Base-by-base conservation (phyloP, 2,329 filamentous ascomycete genomes). In the Colletotrichum costaricense region DNA sequence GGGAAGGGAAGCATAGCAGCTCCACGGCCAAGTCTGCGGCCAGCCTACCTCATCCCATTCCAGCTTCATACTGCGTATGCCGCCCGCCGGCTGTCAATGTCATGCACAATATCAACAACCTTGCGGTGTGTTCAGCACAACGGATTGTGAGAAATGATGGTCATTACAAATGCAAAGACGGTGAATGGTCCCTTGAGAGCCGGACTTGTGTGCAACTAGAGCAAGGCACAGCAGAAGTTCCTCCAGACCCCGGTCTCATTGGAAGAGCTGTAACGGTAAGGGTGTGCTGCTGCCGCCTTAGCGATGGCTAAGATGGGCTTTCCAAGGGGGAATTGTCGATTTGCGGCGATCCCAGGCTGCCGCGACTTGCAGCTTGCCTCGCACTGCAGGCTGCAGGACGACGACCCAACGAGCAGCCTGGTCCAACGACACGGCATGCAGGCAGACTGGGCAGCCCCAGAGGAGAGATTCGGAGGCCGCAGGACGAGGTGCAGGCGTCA, bases 121-220 rank as follows among this genome's bases (percentile, higher is more conserved):
- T 22, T 38, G 46, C 19, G 42, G 42, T 11, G 19, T 38, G 57
- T 38, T 24, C 35, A n/a, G 33, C 57, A n/a, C 30, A 33, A 11
- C 16, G 33, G n/a, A 42, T 42, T 38, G 33, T 60, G 33, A 60
- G 7, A 42, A 35, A 42, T 12, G 12, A n/a, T 22, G n/a, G 24
- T 42, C 33, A 57, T 71, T 67, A 67, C 69, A 62, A 71, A 71
- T 71, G 56, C 33, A 33, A 67, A 55, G 56, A 46, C 30, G 26
- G n/a, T 57, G 22, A 71, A 33, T 71, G 63, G 63, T 38, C 12
- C 35, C 35, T 12, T 38, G 19, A 33, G 24, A 58, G 16, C 62
- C 19, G 24, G 33, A 54, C 54, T 57, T 55, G 30, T 33, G 52
- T 57, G 60, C 46, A 52, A 24, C 57, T 59, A 38, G 11, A 58